Base-by-base conservation (phyloP, 306 rosid genomes). In the Arachis hypogaea region DNA sequence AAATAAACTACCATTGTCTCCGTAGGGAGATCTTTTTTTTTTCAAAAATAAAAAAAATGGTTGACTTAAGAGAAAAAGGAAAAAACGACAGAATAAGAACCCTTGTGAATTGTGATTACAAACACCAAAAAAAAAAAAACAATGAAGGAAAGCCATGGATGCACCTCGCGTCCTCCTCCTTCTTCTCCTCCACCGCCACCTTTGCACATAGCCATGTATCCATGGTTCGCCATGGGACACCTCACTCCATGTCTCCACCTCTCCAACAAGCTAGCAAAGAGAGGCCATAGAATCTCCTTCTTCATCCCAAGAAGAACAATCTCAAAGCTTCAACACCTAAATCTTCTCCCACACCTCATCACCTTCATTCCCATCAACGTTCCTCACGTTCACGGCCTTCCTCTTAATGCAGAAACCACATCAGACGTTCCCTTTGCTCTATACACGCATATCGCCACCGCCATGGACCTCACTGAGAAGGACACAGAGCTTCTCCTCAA, bases 161-260 rank as follows among this genome's bases (percentile, higher is more conserved):
- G 55, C 14, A 49, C 55, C 16, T 49, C 4, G 38, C 28, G 28
- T 1, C 28, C 28, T 33, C 38, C 38, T 2, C 38, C 38, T 33
- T 4, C 38, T 33, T 33, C 38, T 4, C 3, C 38, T 2, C 4
- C 38, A 33, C 38, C 38, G 4, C 55, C 55, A 3, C 18, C 55
- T 14, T 12, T 52, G 58, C 29, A 52, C 29, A 52, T 52, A 52
- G 58, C 58, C 8, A 64, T 74, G 65, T 66, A 9, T 14, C 82
- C 82, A 6, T 81, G 85, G 85, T 81, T 81, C 51, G 85, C 85
- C 7, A 66, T 81, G 81, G 85, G 85, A 0, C 85, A 77, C 63
- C 7, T 76, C 6, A 66, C 14, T 6, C 76, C 85, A 60, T 72
- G 9, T 28, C 72, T 81, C 40, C 79, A 65, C 9, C 71, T 81